Evolutionary conservation across 2,329 filamentous ascomycete species (phyloP), one percentile per base, ranked within the genome.

Genomic region (Penicillium rolfsii): DNA sequence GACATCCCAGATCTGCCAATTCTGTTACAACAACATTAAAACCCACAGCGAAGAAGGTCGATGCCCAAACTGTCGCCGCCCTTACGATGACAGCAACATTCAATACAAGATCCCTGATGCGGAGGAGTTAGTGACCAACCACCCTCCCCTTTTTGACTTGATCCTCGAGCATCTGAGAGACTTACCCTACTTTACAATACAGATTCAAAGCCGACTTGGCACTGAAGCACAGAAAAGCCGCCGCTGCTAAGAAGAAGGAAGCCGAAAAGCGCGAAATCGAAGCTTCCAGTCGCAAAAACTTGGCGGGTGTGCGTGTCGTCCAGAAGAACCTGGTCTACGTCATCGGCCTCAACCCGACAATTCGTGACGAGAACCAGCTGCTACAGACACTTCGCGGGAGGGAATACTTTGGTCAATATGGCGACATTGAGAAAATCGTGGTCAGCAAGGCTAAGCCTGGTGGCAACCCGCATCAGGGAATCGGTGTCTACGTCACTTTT

Each of bases 271-370:
- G 93, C 65, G 95, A 99, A 79, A 93, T 94, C 62, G 96, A 99
- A 77, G 93, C 92, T 62, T 90, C 96, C 62, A 97, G 92, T 76
- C 90, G 95, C 65, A 98, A 98, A 77, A 97, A 97, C 74, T 85
- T 99, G 30, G 92, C 96, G 57, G 95, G 95, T 59, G 91, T 99
- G 52, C 88, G 95, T 52, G 95, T 99, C 48, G 92, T 98, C 43
- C 95, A 99, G 79, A 98, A 98, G 82, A 99, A 99, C 74, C 86
- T 99, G 49, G 95, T 99, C 66, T 99, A 99, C 77, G 94, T 99
- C 65, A 97, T 96, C 38, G 95, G 95, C 54, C 83, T 99, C 28
- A 96, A 91, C 64, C 95, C 95, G 12, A 93, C 90, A 36, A 91
- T 96, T 63, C 89, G 91, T 65, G 95, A 99, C 78, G 93, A 98